Evolutionary conservation across 1,284 basidiomycete species (phyloP).

Genomic region (Malassezia dermatis): DNA sequence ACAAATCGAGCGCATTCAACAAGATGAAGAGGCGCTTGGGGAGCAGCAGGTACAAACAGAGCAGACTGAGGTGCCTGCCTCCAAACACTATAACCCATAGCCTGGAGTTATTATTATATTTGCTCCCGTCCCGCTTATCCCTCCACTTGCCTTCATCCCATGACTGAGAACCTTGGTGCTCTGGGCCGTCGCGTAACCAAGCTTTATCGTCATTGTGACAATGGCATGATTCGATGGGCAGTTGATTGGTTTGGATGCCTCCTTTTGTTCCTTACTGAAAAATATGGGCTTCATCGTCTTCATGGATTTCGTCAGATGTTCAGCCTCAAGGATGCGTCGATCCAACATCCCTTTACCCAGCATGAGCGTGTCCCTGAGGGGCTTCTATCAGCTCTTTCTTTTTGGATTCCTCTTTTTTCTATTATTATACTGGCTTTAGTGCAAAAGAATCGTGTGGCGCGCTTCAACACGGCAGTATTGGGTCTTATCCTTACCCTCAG

Average conservation of each 20-base stretch:
- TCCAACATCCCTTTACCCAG: conserved; percentile 58
- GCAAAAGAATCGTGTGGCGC: conserved; percentile 72
- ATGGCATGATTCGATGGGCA: not conserved
- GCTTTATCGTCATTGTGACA: not conserved
- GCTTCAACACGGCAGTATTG: conserved; percentile 68
- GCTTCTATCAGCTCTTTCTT: conserved; percentile 33
- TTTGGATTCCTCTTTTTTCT: conserved; percentile 51
- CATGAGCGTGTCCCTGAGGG: conserved; percentile 73
- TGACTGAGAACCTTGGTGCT: not conserved
- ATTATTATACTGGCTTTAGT: conserved; percentile 60
- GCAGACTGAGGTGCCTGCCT: not conserved
- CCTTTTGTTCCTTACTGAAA: conserved; percentile 6
- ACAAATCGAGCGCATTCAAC: conserved; percentile 17
- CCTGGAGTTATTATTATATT: not conserved
- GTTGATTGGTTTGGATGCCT: conserved; percentile 40
- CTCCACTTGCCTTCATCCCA: not conserved
- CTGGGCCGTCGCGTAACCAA: not conserved
- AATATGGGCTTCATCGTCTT: conserved; percentile 58
- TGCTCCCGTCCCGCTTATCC: not conserved
- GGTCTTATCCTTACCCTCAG: conserved; percentile 65
- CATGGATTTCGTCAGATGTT: conserved; percentile 63
- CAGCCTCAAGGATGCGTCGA: conserved; percentile 53
- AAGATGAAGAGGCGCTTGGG: not conserved
- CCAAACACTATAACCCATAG: not conserved
- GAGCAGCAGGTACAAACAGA: not conserved